A percentile compares a stretch with the other conserved stretches of the same genome.
Conservation (phyloP, 768 basidiomycete genomes). For the Ramaria sp. region DNA sequence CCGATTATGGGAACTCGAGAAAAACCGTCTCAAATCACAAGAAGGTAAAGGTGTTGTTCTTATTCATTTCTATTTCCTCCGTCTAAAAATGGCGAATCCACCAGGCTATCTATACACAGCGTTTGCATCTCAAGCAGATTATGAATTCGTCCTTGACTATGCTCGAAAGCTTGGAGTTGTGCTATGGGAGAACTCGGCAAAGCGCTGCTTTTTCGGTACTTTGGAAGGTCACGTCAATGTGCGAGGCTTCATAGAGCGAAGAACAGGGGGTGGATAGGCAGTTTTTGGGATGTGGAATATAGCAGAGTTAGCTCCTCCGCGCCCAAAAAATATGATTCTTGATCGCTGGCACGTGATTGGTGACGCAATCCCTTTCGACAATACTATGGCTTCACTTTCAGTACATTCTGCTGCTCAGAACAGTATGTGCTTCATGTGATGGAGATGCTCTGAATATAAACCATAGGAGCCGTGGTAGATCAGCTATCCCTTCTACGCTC, state of each 20-base stretch:
- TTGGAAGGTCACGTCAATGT: constrained; percentile 70
- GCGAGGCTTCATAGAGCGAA: constrained; percentile 66
- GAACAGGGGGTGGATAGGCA: constrained; percentile 6
- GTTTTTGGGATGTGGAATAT: no score
- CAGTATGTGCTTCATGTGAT: constrained; percentile 27
- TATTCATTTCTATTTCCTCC: background rate
- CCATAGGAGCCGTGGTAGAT: constrained; percentile 27
- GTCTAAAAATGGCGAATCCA: constrained; percentile 1
- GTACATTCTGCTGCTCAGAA: constrained; percentile 64
- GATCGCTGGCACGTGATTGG: background rate
- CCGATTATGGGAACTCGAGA: constrained; percentile 92
- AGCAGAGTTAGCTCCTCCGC: background rate
- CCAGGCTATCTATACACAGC: constrained; percentile 81
- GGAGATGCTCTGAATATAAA: background rate
- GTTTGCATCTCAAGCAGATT: constrained; percentile 80
- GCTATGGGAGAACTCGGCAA: constrained; percentile 66
- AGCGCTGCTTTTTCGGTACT: constrained; percentile 76
- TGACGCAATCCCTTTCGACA: constrained; percentile 5
- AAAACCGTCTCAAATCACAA: constrained; percentile 78
- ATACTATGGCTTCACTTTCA: constrained; percentile 32
- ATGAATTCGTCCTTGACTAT: constrained; percentile 77
- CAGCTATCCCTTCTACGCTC: constrained; percentile 62
- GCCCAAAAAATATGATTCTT: no score
- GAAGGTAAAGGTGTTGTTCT: constrained; percentile 49
- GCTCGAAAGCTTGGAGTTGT: constrained; percentile 75